Base-by-base conservation (phyloP, 2,329 filamentous ascomycete genomes). In the Colletotrichum lupini region DNA sequence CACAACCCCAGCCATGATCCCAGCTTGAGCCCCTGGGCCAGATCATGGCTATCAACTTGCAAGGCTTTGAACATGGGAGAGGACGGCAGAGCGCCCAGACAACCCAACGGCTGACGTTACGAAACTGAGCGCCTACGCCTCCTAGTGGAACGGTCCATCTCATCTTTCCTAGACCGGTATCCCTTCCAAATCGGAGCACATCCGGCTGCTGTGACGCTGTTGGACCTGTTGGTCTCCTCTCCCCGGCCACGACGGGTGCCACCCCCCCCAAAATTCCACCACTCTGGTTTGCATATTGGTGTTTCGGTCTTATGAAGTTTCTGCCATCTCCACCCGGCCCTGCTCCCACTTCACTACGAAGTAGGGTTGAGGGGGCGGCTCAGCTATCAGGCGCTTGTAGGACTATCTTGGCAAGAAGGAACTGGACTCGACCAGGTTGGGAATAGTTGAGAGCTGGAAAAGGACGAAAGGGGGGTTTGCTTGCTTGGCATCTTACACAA, bases 281-380 rank as follows among this genome's bases (percentile, higher is more conserved):
- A 64, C 60, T 65, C 55, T 22, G 60, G 70, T 61, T 52, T 70
- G 70, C 70, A 70, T 61, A 70, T 61, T 61, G 49, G 70, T 61
- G 70, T 73, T 73, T 73, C 70, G 67, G 70, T 61, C 67, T 65
- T 46, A 62, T 56, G 60, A 52, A 69, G 60, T 65, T 73, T 60
- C 55, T 60, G 19, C 8, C 56, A 49, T 60, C 55, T 65, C 60
- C 55, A 65, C 70, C 57, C 28, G 37, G 16, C 46, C 9, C 58
- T 59, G 16, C 46, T 60, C 42, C 59, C 49, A 49, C 42, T n/a
- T 49, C 42, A 56, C 16, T 14, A 12, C 32, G 32, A 2, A 35
- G 32, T 35, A 32, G 49, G 66, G 56, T 30, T 59, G 46, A 59
- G 52, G 52, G 52, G 58, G 69, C 65, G 69, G 65, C 58, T 72